Conservation (phyloP, 2,329 filamentous ascomycete species). For the Aspergillus unguis region DNA sequence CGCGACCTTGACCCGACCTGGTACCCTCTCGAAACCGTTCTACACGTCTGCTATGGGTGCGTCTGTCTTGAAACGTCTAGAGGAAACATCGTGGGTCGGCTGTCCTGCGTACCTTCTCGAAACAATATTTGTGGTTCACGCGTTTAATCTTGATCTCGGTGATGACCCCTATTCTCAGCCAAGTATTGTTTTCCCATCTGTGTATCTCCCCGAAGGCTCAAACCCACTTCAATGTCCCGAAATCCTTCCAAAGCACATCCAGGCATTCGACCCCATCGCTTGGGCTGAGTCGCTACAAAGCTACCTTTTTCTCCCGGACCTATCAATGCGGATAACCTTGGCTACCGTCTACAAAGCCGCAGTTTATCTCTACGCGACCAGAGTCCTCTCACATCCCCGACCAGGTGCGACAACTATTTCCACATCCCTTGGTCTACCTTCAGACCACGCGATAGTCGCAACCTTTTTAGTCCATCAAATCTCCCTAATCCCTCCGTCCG, state of each 20-base stretch:
- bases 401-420: slow-evolving; percentile 21
- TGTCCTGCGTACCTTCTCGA: slow-evolving; percentile 42
- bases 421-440: slow-evolving; percentile 25
- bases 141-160: slow-evolving; percentile 32
- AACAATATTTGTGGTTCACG: slow-evolving; percentile 41
- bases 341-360: slow-evolving; percentile 40
- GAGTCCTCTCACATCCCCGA: slow-evolving; percentile 34
- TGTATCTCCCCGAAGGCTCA: slow-evolving; percentile 25
- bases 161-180: slow-evolving; percentile 24
- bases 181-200: slow-evolving; percentile 26
- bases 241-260: slow-evolving; percentile 36
- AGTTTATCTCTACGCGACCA: slow-evolving; percentile 41
- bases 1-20: slow-evolving; percentile 40
- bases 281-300: slow-evolving; percentile 40
- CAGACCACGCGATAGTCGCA: slow-evolving; percentile 29
- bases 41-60: slow-evolving; percentile 37
- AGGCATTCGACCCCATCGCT: slow-evolving; percentile 35
- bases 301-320: slow-evolving; percentile 45
- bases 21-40: slow-evolving; percentile 38
- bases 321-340: slow-evolving; percentile 49
- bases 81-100: slow-evolving; percentile 41
- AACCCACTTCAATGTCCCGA: slow-evolving; percentile 31
- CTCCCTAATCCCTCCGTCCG: slow-evolving; percentile 32
- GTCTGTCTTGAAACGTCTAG: slow-evolving; percentile 37
- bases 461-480: slow-evolving; percentile 36